phyloP scores from a whole-genome alignment of 2,329 filamentous ascomycete genomes.

The Ascochyta fabae region DNA sequence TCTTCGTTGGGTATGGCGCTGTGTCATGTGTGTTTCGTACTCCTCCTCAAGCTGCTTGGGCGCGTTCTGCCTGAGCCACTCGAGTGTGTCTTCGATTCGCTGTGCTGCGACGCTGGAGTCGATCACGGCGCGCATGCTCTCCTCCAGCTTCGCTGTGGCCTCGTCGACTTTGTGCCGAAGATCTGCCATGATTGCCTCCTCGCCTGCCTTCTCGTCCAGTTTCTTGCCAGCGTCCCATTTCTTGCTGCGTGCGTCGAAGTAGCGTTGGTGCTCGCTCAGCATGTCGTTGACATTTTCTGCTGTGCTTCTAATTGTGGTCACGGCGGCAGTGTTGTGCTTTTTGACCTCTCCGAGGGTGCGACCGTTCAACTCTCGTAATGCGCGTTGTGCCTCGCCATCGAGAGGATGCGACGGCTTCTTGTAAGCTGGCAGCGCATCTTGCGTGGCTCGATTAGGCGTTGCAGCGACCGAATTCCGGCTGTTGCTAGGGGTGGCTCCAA shows the following conservation, averaged over 20 bases:
- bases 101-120: constrained; percentile 61
- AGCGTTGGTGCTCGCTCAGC: constrained; percentile 50
- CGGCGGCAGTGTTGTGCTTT: constrained; percentile 56
- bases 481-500: constrained; percentile 23
- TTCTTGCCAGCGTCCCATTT: constrained; percentile 45
- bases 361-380: constrained; percentile 55
- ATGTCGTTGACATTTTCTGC: constrained; percentile 65
- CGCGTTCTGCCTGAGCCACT: constrained; percentile 49
- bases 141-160: constrained; percentile 63
- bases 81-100: constrained; percentile 53
- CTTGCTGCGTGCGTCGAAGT: constrained; percentile 43
- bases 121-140: constrained; percentile 63
- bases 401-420: constrained; percentile 61
- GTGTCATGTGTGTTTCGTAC: constrained; percentile 46
- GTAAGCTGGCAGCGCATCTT: constrained; percentile 56
- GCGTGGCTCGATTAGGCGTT: constrained; percentile 17
- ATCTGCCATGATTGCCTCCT: constrained; percentile 49
- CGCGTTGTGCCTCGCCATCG: constrained; percentile 53
- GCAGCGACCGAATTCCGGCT: constrained; percentile 21
- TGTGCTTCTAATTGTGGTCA: constrained; percentile 55
- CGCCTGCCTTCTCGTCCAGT: constrained; percentile 49
- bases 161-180: constrained; percentile 55
- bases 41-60: constrained; percentile 38
- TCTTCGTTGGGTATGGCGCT: constrained; percentile 39
- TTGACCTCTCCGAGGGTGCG: constrained; percentile 55